These are phyloP conservation scores for Fusarium avenaceum DNA, from an alignment of 2,329 filamentous ascomycete genomes.

Conservation along the genomic window DNA sequence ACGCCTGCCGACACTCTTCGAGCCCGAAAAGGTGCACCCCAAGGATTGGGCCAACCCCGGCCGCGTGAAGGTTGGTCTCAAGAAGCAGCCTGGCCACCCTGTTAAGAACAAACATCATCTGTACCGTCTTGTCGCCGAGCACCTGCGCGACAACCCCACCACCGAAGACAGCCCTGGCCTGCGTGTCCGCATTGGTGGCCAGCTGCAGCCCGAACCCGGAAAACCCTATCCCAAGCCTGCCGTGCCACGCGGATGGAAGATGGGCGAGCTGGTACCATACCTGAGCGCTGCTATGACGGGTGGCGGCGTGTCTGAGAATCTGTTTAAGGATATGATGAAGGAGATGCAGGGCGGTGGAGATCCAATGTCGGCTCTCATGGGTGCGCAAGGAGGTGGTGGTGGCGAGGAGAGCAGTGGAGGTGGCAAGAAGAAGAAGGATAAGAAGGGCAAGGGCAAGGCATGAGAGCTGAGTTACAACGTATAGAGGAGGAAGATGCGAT, in stretches of 20 bases:
- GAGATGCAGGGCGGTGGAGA: constrained; percentile 77
- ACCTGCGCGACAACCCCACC: constrained; percentile 83
- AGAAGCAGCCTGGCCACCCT: constrained; percentile 43
- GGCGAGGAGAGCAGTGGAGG: constrained; percentile 49
- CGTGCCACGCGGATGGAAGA: constrained; percentile 91
- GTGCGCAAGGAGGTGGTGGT: constrained; percentile 52
- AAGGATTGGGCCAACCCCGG: constrained; percentile 99
- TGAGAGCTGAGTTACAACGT: constrained; percentile 27
- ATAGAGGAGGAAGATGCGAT: constrained; percentile 5
- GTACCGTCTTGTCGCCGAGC: constrained; percentile 82
- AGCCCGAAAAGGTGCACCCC: constrained; percentile 92
- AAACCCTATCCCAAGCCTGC: constrained; percentile 79
- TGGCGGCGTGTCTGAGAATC: constrained; percentile 92
- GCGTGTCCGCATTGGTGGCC: constrained; percentile 78
- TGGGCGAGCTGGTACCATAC: constrained; percentile 84
- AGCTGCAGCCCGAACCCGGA: constrained; percentile 71
- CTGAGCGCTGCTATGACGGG: constrained; percentile 92
- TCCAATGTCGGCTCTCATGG: constrained; percentile 61
- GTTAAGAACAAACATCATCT: constrained; percentile 88
- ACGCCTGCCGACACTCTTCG: constrained; percentile 80
- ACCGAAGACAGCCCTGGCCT: constrained; percentile 76
- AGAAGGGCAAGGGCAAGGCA: constrained; percentile 61
- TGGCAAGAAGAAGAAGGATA: constrained; percentile 62
- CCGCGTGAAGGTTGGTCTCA: constrained; percentile 82
- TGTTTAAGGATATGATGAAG: constrained; percentile 96